phyloP scores from a whole-genome alignment of 805 yeast genomes.

The Komagataella populi region DNA sequence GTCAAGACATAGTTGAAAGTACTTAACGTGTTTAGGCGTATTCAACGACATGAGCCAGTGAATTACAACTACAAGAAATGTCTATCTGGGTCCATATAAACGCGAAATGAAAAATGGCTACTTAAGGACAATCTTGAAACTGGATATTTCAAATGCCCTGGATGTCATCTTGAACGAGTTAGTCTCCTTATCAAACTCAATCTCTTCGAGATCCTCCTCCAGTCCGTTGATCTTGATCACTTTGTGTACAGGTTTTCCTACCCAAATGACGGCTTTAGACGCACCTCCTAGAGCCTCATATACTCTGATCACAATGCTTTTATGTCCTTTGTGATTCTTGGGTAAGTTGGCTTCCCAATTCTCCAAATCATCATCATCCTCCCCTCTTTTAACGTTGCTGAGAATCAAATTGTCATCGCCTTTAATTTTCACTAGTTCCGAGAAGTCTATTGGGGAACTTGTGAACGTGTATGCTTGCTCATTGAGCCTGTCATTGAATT shows the following conservation, averaged over 20 bases:
- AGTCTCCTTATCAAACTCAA: slow-evolving; percentile 15
- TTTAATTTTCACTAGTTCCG: slow-evolving; percentile 12
- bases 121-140: slow-evolving; percentile 33
- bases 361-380: slow-evolving; percentile 53
- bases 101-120: background rate
- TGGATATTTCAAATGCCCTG: slow-evolving; percentile 71
- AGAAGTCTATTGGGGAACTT: background rate
- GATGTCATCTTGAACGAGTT: slow-evolving; percentile 25
- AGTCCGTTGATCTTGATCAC: slow-evolving; percentile 46
- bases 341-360: slow-evolving; percentile 27
- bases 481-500: slow-evolving; percentile 48
- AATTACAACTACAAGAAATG: background rate
- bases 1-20: slow-evolving; percentile 16
- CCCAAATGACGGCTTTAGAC: slow-evolving; percentile 34
- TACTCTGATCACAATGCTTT: slow-evolving; percentile 54
- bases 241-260: slow-evolving; percentile 28
- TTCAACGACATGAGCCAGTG: slow-evolving; percentile 1
- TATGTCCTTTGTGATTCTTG: slow-evolving; percentile 20
- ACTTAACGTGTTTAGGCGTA: slow-evolving; percentile 12
- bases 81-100: background rate
- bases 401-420: slow-evolving; percentile 54
- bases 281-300: slow-evolving; percentile 86
- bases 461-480: slow-evolving; percentile 3
- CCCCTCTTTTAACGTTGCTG: slow-evolving; percentile 76
- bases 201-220: slow-evolving; percentile 34